Base-by-base conservation (phyloP, 164 flowering plant genomes). In the Chimonanthus salicifolius region DNA sequence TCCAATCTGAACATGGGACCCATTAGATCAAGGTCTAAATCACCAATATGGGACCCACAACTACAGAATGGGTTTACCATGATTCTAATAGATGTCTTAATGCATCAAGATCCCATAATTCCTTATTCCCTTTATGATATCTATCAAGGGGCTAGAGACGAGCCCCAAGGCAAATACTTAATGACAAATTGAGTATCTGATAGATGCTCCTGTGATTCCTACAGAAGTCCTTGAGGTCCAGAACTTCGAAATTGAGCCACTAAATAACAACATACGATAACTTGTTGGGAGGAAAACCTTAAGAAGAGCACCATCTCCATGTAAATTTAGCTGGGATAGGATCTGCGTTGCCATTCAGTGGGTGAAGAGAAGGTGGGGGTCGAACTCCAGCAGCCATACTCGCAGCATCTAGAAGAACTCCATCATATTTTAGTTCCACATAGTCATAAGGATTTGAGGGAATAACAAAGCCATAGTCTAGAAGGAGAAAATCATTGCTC, bases 381-480 rank as follows among this genome's bases (percentile, higher is more conserved):
- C 33, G 88, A 72, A 95, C 78, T 67, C 98, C 99, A 11, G 92
- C 92, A 48, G 94, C 94, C 86, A 87, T 86, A 83, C 98, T 92
- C 69, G 97, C 97, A 74, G 94, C 94, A 81, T 93, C 98, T 45
- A 93, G 81, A 74, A 95, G 89, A 74, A 84, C 88, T 69, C 87
- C 88, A 83, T 93, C 97, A 77, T 95, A 95, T 72, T 75, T 89
- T 50, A 95, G 97, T 80, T 95, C 97, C 75, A 95, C 84, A 77
- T 77, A 78, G 78, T 95, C 99, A 72, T 89, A 88, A 1, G 94
- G 94, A 67, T 95, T 95, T 72, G 94, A 83, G 3, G 89, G 81
- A 6, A 87, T 73, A 43, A 95, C 90, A 80, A 95, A 93, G 71
- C 99, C 99, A 70, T 95, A 95, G 82, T 93, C 99, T 54, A 91